phyloP scores from a whole-genome alignment of 2,329 filamentous ascomycete species.

The Penicillium hesseltinei region DNA sequence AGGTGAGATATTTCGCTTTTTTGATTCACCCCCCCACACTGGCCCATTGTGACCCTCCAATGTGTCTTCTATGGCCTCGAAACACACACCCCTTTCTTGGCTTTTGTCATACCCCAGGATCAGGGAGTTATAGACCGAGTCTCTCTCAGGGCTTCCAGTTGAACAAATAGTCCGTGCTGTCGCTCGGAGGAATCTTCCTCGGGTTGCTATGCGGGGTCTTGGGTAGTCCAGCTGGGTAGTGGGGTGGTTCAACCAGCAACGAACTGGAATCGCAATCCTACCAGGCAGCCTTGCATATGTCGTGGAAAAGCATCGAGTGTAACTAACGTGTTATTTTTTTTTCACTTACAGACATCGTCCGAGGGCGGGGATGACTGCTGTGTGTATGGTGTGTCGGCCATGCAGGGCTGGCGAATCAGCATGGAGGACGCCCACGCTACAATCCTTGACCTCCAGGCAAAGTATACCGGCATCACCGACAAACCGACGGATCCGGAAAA shows the following conservation, averaged over 20 bases:
- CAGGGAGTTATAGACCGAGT: not conserved
- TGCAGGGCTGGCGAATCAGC: slow-evolving; percentile 99
- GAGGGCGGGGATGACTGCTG: slow-evolving; percentile 90
- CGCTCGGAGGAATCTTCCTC: slow-evolving; percentile 4
- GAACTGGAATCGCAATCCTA: slow-evolving; percentile 1
- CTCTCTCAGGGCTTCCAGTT: not conserved
- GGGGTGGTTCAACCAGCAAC: slow-evolving; percentile 1
- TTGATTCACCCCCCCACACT: slow-evolving; percentile 27
- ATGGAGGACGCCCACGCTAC: slow-evolving; percentile 97
- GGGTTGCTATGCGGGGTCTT: slow-evolving; percentile 9
- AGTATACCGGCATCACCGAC: slow-evolving; percentile 49
- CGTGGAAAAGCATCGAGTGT: not conserved
- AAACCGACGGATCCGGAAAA: slow-evolving; percentile 64
- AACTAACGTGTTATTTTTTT: not conserved
- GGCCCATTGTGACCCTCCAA: slow-evolving; percentile 10
- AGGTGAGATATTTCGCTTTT: slow-evolving; percentile 62
- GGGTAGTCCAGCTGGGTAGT: slow-evolving; percentile 6
- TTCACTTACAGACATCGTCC: slow-evolving; percentile 67
- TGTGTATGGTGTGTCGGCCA: slow-evolving; percentile 91
- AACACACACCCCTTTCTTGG: not conserved
- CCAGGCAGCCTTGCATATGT: not conserved
- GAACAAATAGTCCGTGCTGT: not conserved
- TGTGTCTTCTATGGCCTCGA: not conserved
- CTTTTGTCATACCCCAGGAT: not conserved
- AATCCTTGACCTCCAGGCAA: slow-evolving; percentile 78